Conservation (phyloP, 2,329 filamentous ascomycete genomes). For the Zymoseptoria pseudotritici region DNA sequence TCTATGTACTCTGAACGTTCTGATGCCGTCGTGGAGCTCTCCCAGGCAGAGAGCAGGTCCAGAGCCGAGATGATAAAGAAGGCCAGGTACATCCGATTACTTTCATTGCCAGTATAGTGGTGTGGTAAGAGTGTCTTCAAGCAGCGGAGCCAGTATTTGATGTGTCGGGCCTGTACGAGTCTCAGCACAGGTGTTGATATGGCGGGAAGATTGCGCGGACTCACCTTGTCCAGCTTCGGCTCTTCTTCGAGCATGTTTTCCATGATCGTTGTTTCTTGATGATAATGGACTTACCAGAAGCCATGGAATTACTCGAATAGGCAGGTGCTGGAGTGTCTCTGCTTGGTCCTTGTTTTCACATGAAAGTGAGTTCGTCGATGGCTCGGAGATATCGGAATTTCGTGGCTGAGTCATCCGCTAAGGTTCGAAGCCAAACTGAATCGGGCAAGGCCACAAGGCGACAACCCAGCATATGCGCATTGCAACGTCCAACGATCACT, state of each 20-base stretch:
- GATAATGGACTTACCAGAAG: background rate
- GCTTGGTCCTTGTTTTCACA: background rate
- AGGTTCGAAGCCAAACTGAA: background rate
- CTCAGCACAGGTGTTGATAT: background rate
- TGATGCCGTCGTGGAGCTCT: slow-evolving; percentile 45
- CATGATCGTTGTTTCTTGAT: slow-evolving; percentile 1
- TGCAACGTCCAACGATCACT: background rate
- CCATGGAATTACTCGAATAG: background rate
- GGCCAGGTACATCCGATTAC: slow-evolving; percentile 79
- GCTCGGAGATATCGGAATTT: background rate
- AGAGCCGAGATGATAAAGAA: slow-evolving; percentile 84
- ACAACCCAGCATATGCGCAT: background rate
- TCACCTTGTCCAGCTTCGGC: slow-evolving; percentile 11
- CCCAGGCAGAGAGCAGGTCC: slow-evolving; percentile 65
- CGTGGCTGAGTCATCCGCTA: background rate
- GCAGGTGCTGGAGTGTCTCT: background rate
- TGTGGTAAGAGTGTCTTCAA: slow-evolving; percentile 72
- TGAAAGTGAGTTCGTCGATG: background rate
- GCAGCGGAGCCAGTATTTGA: slow-evolving; percentile 90
- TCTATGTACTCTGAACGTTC: slow-evolving; percentile 52
- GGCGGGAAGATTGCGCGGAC: background rate
- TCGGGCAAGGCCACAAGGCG: background rate
- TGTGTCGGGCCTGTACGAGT: slow-evolving; percentile 44
- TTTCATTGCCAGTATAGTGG: slow-evolving; percentile 80
- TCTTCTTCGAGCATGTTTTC: slow-evolving; percentile 4